phyloP scores from a whole-genome alignment of 2,329 filamentous ascomycete genomes.

The Botryotinia calthae region DNA sequence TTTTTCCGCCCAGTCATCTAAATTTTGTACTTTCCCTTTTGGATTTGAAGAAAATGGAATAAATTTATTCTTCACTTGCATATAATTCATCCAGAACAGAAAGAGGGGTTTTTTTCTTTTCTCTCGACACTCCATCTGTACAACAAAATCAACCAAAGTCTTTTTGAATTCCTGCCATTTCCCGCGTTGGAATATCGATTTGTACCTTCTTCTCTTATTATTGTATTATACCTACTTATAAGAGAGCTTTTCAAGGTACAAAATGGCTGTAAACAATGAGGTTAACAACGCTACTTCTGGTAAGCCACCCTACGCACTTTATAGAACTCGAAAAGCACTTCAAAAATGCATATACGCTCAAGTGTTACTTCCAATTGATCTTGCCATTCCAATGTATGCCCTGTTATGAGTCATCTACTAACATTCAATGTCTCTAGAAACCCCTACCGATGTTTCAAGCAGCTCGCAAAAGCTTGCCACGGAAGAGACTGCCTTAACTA shows the following conservation, averaged over 20 bases:
- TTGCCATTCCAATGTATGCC: not conserved
- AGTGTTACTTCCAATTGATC: not conserved
- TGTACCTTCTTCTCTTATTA: conserved; percentile 11
- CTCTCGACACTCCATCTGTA: conserved; percentile 1
- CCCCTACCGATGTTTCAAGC: conserved; percentile 22
- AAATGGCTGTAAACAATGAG: conserved; percentile 37
- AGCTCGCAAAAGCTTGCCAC: conserved; percentile 24
- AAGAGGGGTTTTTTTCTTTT: not conserved
- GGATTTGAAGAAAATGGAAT: conserved; percentile 8
- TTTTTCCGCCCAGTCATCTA: conserved; percentile 12
- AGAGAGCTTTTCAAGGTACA: conserved; percentile 14
- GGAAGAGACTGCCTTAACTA: conserved; percentile 20
- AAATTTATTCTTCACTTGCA: conserved; percentile 17
- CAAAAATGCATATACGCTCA: not conserved
- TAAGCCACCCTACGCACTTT: conserved; percentile 25
- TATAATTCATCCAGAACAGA: not conserved
- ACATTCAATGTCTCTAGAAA: conserved; percentile 24
- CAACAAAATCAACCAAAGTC: conserved; percentile 9
- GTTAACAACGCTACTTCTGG: conserved; percentile 32
- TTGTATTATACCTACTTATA: conserved; percentile 11
- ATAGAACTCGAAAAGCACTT: not conserved
- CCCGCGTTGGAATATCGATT: conserved; percentile 1
- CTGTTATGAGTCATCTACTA: conserved; percentile 5
- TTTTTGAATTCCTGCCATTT: conserved; percentile 12
- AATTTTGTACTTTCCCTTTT: conserved; percentile 15